Percentiles rank a stretch among this genome's conserved stretches.
Evolutionary conservation across 176 grass and related monocot species (phyloP).

Genomic region (Luzula sylvatica): DNA sequence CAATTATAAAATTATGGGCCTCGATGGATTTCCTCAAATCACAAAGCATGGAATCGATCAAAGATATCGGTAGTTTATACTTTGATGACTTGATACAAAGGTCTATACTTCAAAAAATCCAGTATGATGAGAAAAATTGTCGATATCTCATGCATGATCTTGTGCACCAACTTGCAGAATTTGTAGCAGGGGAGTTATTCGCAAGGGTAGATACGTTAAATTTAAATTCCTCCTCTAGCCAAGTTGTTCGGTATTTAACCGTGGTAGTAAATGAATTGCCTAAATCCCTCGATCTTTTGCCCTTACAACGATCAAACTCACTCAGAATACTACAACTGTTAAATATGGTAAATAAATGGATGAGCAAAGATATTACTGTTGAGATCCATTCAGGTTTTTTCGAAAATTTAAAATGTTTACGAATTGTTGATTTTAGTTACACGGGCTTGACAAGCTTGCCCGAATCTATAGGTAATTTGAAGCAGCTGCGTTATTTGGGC

Average conservation of each 20-base stretch:
- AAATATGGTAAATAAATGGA: not conserved
- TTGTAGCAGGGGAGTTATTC: conserved; percentile 4
- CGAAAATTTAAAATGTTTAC: conserved; percentile 1
- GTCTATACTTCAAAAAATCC: conserved; percentile 14
- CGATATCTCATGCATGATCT: conserved; percentile 18
- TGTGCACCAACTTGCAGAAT: conserved; percentile 7
- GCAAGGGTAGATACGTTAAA: not conserved
- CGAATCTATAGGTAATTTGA: not conserved
- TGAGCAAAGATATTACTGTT: not conserved
- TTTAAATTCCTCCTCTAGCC: not conserved
- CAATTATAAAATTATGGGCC: conserved; percentile 10
- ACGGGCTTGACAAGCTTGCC: conserved; percentile 1
- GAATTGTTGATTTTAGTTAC: not conserved
- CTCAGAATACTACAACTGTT: conserved; percentile 5
- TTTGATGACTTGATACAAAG: conserved; percentile 13
- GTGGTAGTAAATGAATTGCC: not conserved
- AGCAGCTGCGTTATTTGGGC: conserved; percentile 11
- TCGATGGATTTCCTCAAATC: conserved; percentile 5
- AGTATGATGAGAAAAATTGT: not conserved
- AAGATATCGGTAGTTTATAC: conserved; percentile 3
- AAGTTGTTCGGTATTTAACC: not conserved
- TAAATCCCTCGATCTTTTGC: not conserved
- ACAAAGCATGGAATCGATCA: not conserved
- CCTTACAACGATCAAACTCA: not conserved
- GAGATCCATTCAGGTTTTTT: not conserved